These are phyloP conservation scores for Globisporangium spiculum DNA, from an alignment of 352 stramenopile species.

Conservation along the genomic window DNA sequence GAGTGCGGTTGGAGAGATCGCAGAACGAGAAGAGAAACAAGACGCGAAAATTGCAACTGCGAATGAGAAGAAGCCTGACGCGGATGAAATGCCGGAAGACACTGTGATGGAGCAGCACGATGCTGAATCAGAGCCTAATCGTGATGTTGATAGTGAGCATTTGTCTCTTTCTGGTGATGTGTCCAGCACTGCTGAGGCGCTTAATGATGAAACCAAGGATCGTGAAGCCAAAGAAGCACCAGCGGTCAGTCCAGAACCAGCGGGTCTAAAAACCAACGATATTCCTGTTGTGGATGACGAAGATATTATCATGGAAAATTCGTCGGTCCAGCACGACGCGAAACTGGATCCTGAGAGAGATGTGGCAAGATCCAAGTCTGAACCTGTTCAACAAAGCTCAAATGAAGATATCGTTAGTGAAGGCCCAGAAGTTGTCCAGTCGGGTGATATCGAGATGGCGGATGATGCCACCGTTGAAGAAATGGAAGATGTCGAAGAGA, in stretches of 20 bases:
- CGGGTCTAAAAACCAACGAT: background rate
- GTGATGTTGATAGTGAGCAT: background rate
- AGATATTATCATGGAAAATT: conserved; percentile 3
- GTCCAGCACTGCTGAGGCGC: background rate
- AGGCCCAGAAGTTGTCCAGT: background rate
- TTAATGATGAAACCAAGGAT: background rate
- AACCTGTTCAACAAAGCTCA: background rate
- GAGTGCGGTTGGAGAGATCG: background rate
- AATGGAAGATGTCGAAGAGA: background rate
- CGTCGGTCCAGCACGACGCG: background rate
- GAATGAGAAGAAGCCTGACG: background rate
- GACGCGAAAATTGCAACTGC: background rate
- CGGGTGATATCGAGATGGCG: background rate
- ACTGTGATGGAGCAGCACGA: background rate
- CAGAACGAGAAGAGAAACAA: background rate
- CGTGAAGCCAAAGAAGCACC: background rate
- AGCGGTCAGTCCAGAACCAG: background rate
- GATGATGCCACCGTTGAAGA: background rate
- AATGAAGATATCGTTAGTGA: background rate
- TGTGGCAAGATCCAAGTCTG: background rate
- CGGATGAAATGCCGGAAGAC: background rate
- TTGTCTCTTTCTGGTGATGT: background rate
- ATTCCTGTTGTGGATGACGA: background rate
- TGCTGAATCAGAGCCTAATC: background rate
- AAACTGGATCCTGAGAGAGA: background rate